Base-by-base conservation (phyloP, 177 flowering plant genomes). In the Tripterygium wilfordii region DNA sequence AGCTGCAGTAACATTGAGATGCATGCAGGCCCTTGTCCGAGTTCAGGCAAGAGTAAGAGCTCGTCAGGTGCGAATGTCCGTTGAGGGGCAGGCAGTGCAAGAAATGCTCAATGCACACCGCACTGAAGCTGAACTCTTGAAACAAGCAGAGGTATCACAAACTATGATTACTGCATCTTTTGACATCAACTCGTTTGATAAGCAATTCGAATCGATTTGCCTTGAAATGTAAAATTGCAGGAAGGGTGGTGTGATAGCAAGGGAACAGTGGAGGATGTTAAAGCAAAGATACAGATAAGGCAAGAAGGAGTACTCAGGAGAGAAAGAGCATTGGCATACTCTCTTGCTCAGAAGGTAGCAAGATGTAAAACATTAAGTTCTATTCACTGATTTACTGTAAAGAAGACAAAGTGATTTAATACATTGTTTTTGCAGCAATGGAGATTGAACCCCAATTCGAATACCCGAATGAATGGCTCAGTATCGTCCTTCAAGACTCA, bases 21-120 rank as follows among this genome's bases (percentile, higher is more conserved):
- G 98, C 62, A 92, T 92, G 98, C 98, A 92, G 60, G 96, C 98
- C 29, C 88, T 88, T 21, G 98, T 92, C 54, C 80, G 96, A 28
- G 96, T 81, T 49, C 98, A 92, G 62, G 96, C 96, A 15, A 76
- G 96, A 10, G 85, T 88, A 2, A 64, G 98, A 58, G 96, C 96
- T 14, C 64, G 69, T 33, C 64, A 61, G 3, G 69, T 65, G 15
- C 24, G 69, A 23, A 61, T 66, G 63, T 61, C 71, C n/a, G 31
- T 57, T 0, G 66, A 66, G 29, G 71, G 71, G 1, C 63, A 66
- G 35, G 71, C 63, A 5, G 63, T 66, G 6, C 71, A 66, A 32
- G 15, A 45, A 20, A 19, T 61, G 46, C 56, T 66, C 8, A 27
- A 56, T 35, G 58, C 53, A 31, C 58, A 16, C 23, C 59, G 71